Base-by-base conservation (phyloP, 495 filamentous ascomycete species). In the Aspergillus biplanus region DNA sequence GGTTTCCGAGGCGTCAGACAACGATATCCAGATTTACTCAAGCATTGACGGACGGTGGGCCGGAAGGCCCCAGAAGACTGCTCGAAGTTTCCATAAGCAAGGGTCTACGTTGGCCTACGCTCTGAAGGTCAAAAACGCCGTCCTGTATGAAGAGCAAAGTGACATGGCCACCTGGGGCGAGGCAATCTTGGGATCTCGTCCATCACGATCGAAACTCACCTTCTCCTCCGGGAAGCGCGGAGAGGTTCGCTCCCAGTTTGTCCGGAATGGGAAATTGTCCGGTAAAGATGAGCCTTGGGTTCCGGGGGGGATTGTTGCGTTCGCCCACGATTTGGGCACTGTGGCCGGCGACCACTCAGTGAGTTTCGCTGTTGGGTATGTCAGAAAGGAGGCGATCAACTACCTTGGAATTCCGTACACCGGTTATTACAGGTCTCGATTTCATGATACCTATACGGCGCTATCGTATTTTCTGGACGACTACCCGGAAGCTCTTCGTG, bases 21-120 rank as follows among this genome's bases (percentile, higher is more conserved):
- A 71, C 27, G 65, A 72, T 27, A 71, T 84, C 33, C 81, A 85
- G 57, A 59, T 84, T 1, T 82, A 79, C 58, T 74, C 75, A 0
- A 80, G 80, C 57, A 82, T 85, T 46, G 82, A 85, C 62, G 78
- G 78, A 32, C 72, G 76, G 53, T 85, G 82, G 80, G 75, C 77
- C 33, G 82, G 81, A 11, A 69, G 66, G 47, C 67, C 63, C 35
- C 59, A 69, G 33, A 71, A 67, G 16, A 72, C 76, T 12, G 65
- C 59, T 18, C 60, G 60, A 18, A 66, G 54, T 32, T 82, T 74
- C 62, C 73, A 67, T 56, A 62, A 59, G 35, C 39, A 66, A 31
- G 66, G 61, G 33, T 39, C 63, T 31, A 68, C 78, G 15, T 58
- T 65, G 11, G 53, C 75, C 55, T 71, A 75, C 56, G 57, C 75